A percentile compares a stretch with the other conserved stretches of the same genome.
Conservation (phyloP, 371 early-diverging fungal species). For the Apophysomyces elegans region DNA sequence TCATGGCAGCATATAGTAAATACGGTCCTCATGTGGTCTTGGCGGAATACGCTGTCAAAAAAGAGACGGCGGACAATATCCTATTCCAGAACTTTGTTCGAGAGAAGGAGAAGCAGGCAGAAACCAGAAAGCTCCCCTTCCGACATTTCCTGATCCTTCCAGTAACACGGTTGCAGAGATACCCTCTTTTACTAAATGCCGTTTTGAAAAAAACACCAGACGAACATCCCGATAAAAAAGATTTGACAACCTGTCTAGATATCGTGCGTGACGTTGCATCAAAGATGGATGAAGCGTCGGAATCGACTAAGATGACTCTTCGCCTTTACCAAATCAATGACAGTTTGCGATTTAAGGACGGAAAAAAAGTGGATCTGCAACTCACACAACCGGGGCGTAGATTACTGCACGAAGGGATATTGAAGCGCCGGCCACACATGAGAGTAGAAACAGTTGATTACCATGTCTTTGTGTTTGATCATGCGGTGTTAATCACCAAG, state of each 20-base stretch:
- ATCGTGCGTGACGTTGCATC: conserved; percentile 67
- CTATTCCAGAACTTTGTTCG: conserved; percentile 73
- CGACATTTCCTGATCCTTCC: conserved; percentile 60
- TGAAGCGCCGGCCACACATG: conserved; percentile 70
- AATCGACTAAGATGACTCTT: conserved; percentile 15
- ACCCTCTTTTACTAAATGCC: conserved; percentile 81
- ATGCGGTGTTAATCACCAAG: conserved; percentile 81
- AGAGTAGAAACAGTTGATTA: conserved; percentile 73
- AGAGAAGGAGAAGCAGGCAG: conserved; percentile 59
- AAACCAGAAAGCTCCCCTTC: conserved; percentile 63
- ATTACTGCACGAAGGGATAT: conserved; percentile 77
- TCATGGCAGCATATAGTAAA: conserved; percentile 71
- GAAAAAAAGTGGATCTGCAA: conserved; percentile 58
- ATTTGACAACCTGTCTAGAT: conserved; percentile 58
- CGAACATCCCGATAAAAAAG: conserved; percentile 76
- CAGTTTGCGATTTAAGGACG: conserved; percentile 47
- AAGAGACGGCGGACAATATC: conserved; percentile 65
- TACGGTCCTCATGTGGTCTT: conserved; percentile 86
- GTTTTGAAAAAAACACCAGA: conserved; percentile 81
- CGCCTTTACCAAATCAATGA: conserved; percentile 32
- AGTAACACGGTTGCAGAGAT: conserved; percentile 85
- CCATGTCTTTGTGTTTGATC: conserved; percentile 86
- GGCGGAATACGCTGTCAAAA: conserved; percentile 77
- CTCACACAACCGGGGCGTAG: conserved; percentile 72
- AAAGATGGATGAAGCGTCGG: conserved; percentile 36